A percentile compares a stretch with the other conserved stretches of the same genome.
Conservation (phyloP, 2,329 filamentous ascomycete species). For the Cercospora janseana region DNA sequence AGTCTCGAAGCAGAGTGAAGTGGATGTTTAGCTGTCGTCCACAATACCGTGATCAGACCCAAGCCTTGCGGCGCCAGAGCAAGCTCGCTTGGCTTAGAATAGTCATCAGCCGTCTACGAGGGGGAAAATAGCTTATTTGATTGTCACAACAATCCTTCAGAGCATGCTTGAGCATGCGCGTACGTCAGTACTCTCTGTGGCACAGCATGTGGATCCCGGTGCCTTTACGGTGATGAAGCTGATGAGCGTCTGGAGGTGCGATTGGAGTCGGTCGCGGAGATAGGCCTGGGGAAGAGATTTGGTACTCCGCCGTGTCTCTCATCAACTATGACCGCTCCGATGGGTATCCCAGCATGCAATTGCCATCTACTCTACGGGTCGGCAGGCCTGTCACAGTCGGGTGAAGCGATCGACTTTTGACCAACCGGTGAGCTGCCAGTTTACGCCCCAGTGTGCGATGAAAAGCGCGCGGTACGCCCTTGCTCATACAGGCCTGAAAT, state of each 20-base stretch:
- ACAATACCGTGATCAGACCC: background rate
- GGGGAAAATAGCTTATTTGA: background rate
- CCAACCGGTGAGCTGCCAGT: no score
- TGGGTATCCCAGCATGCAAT: background rate
- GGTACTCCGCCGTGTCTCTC: background rate
- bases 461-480: no score
- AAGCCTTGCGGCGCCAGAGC: background rate
- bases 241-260: background rate
- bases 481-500: no score
- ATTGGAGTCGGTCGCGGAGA: background rate
- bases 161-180: background rate
- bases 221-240: background rate
- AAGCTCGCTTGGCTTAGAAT: background rate
- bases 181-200: background rate
- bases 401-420: no score
- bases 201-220: background rate
- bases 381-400: no score
- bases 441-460: no score
- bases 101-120: background rate
- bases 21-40: background rate
- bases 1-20: background rate
- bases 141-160: background rate
- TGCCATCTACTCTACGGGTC: background rate
- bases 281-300: background rate
- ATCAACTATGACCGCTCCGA: background rate